A percentile compares a stretch with the other conserved stretches of the same genome.
phyloP scores from a whole-genome alignment of 345 rosid genomes.

The Erysimum cheiranthoides region DNA sequence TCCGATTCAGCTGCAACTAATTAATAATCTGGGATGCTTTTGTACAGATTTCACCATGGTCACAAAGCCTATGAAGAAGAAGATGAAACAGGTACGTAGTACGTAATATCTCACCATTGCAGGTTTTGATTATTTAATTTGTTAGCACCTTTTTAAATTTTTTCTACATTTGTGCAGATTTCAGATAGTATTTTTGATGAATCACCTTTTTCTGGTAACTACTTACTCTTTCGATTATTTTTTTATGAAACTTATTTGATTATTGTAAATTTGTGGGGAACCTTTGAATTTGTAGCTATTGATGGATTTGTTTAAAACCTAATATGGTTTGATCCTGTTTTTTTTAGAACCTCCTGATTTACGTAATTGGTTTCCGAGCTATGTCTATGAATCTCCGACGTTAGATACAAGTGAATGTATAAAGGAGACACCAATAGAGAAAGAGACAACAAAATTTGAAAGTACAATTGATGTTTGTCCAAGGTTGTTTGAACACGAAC shows the following conservation, averaged over 20 bases:
- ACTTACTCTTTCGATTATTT: background rate
- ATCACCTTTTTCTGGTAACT: background rate
- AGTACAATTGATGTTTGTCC: no score
- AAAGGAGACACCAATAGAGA: background rate
- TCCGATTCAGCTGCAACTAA: no score
- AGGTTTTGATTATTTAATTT: no score
- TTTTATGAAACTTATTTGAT: background rate
- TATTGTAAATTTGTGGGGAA: background rate
- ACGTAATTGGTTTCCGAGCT: conserved; percentile 66
- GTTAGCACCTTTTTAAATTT: no score
- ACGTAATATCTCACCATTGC: no score
- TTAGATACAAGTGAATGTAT: conserved; percentile 46
- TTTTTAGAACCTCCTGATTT: conserved; percentile 62
- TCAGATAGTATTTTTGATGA: background rate
- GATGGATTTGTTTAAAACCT: background rate
- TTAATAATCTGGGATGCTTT: no score
- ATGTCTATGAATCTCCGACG: conserved; percentile 59
- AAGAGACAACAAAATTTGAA: no score
- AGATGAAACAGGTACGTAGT: no score
- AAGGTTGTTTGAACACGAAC: no score
- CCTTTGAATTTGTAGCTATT: background rate
- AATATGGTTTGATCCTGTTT: background rate
- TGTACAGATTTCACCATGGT: no score
- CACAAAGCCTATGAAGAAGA: no score
- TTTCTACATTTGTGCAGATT: background rate